These are phyloP conservation scores for Rhynchospora breviuscula DNA, from an alignment of 176 grass and related monocot genomes.

Conservation along the genomic window DNA sequence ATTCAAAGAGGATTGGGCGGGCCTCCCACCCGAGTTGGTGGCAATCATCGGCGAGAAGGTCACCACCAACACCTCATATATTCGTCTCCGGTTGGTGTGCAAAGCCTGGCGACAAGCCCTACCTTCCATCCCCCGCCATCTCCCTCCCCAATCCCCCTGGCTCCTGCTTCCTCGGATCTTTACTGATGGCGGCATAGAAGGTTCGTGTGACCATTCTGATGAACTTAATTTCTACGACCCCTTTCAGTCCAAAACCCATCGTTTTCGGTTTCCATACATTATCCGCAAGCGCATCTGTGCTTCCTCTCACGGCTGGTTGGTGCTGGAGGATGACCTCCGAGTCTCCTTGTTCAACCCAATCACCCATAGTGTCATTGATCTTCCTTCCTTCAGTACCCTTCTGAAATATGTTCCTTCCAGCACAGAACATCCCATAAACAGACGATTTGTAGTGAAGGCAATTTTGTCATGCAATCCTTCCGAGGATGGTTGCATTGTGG, in stretches of 20 bases:
- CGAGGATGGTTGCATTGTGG: background rate
- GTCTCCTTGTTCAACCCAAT: background rate
- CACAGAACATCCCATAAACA: too few species aligned
- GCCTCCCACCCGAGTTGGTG: too few species aligned
- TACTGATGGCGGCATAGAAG: background rate
- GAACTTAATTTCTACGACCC: slow-evolving; percentile 4
- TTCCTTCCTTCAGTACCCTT: background rate
- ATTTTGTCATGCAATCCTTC: background rate
- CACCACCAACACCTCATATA: background rate
- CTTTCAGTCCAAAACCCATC: background rate
- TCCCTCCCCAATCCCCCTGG: background rate
- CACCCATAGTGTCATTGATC: background rate
- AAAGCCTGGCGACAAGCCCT: background rate
- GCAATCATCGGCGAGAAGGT: too few species aligned
- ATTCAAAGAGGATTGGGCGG: too few species aligned
- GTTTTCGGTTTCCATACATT: background rate
- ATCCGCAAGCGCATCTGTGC: background rate
- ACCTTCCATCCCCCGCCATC: background rate
- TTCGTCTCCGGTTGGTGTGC: background rate
- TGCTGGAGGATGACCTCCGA: background rate
- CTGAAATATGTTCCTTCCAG: too few species aligned
- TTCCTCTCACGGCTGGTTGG: background rate
- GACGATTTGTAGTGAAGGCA: background rate
- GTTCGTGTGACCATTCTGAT: background rate
- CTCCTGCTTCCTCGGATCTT: background rate